Percentiles rank a stretch among this genome's conserved stretches.
These are phyloP conservation scores for Fusarium agapanthi DNA, from an alignment of 2,329 filamentous ascomycete species.

Conservation along the genomic window DNA sequence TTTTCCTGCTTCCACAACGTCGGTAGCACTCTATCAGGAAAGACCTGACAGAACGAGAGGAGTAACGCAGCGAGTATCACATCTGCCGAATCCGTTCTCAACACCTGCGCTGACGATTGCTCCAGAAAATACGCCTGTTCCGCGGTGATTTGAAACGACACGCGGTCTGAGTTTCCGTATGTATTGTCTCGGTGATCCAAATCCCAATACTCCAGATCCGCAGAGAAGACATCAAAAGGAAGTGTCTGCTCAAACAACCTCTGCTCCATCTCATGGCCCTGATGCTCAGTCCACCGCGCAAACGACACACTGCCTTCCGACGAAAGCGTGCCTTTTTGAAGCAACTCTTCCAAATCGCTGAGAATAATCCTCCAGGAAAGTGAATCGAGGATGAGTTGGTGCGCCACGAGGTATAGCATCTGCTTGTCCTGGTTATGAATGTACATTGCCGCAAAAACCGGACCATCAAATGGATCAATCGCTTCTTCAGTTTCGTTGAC, in stretches of 20 bases:
- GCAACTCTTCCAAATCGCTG: slow-evolving; percentile 59
- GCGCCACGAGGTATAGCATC: slow-evolving; percentile 59
- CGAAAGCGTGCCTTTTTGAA: slow-evolving; percentile 54
- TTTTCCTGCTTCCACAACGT: slow-evolving; percentile 65
- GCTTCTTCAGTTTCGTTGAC: slow-evolving; percentile 53
- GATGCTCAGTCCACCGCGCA: slow-evolving; percentile 59
- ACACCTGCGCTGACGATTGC: slow-evolving; percentile 53
- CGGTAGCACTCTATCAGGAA: slow-evolving; percentile 60
- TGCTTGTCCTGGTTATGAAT: slow-evolving; percentile 58
- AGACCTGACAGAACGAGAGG: slow-evolving; percentile 64
- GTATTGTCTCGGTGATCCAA: slow-evolving; percentile 54
- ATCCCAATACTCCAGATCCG: slow-evolving; percentile 59
- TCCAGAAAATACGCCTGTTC: slow-evolving; percentile 56
- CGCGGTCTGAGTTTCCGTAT: slow-evolving; percentile 54
- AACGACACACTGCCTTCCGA: slow-evolving; percentile 58
- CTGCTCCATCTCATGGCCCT: slow-evolving; percentile 50
- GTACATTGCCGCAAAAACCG: slow-evolving; percentile 60
- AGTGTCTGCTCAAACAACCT: slow-evolving; percentile 44
- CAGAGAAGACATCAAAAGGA: slow-evolving; percentile 51
- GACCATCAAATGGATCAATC: slow-evolving; percentile 60
- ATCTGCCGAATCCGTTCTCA: slow-evolving; percentile 62
- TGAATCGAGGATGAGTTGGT: slow-evolving; percentile 62
- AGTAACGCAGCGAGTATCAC: slow-evolving; percentile 63
- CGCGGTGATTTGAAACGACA: slow-evolving; percentile 54
- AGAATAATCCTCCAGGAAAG: slow-evolving; percentile 61